phyloP scores from a whole-genome alignment of 352 stramenopile species.

The Pythium oligandrum region DNA sequence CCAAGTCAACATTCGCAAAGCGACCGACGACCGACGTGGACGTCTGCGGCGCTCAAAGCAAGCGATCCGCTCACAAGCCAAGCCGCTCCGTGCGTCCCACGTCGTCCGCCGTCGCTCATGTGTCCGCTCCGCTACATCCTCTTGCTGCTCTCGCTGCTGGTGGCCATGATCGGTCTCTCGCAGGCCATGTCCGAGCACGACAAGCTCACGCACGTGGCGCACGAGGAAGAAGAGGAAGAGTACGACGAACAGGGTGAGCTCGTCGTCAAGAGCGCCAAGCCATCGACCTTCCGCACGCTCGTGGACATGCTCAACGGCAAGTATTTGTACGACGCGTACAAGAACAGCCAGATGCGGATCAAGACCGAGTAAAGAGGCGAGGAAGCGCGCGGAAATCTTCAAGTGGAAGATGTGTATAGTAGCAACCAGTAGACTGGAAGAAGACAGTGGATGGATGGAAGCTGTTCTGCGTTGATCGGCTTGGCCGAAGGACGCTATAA shows the following conservation, averaged over 20 bases:
- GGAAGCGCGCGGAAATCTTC: too few species aligned
- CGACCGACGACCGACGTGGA: too few species aligned
- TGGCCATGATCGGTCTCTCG: slow-evolving; percentile 79
- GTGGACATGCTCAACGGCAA: slow-evolving; percentile 86
- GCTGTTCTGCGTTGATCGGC: too few species aligned
- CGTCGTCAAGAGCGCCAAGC: slow-evolving; percentile 21
- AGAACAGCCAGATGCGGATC: slow-evolving; percentile 50
- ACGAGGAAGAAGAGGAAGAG: slow-evolving; percentile 44
- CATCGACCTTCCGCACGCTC: slow-evolving; percentile 63
- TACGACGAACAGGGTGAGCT: slow-evolving; percentile 38
- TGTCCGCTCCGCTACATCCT: slow-evolving; percentile 86
- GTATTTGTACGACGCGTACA: slow-evolving; percentile 84
- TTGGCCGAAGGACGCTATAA: too few species aligned
- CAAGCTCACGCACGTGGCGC: slow-evolving; percentile 33
- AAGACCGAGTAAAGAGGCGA: slow-evolving; percentile 37
- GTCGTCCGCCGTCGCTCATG: slow-evolving; percentile 25
- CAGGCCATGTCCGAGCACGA: slow-evolving; percentile 76
- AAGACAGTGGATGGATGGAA: too few species aligned
- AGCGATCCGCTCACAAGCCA: too few species aligned
- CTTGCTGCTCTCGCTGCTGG: slow-evolving; percentile 75
- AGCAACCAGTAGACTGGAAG: too few species aligned
- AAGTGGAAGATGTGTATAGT: too few species aligned
- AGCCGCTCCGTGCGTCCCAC: too few species aligned
- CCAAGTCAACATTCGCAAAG: too few species aligned
- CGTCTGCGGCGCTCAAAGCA: too few species aligned